Evolutionary conservation across 768 basidiomycete species (phyloP).

Genomic region (Mycena galopus): DNA sequence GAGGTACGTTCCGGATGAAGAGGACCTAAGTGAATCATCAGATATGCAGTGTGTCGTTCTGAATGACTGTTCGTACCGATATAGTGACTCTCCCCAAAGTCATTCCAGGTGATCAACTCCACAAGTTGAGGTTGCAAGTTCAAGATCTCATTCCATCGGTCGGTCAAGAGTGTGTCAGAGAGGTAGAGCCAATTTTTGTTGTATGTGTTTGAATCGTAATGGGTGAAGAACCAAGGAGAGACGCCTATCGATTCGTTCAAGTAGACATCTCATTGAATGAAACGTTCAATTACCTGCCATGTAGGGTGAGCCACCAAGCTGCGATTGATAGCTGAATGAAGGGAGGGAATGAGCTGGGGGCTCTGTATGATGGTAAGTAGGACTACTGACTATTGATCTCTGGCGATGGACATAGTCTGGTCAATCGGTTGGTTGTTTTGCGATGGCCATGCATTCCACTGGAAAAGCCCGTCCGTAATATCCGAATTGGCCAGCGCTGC

Average conservation of each 20-base stretch:
- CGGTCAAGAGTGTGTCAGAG: slow-evolving; percentile 5
- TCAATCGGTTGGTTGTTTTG: too few species aligned
- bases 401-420: too few species aligned
- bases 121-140: slow-evolving; percentile 3
- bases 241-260: background rate
- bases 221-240: slow-evolving; percentile 6
- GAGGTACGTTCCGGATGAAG: background rate
- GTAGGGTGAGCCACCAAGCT: too few species aligned
- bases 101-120: background rate
- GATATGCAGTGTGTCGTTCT: background rate
- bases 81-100: slow-evolving; percentile 3
- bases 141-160: slow-evolving; percentile 5
- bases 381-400: too few species aligned
- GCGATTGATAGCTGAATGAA: too few species aligned
- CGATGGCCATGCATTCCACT: too few species aligned
- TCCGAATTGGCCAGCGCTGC: too few species aligned
- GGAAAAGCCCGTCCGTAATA: too few species aligned
- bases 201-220: background rate
- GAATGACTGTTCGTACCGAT: background rate
- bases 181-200: slow-evolving; percentile 1
- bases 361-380: too few species aligned
- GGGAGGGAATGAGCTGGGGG: too few species aligned
- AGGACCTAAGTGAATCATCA: background rate
- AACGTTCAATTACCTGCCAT: background rate
- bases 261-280: background rate